These are phyloP conservation scores for Extremus antarcticus DNA, from an alignment of 495 filamentous ascomycete species.

Conservation along the genomic window DNA sequence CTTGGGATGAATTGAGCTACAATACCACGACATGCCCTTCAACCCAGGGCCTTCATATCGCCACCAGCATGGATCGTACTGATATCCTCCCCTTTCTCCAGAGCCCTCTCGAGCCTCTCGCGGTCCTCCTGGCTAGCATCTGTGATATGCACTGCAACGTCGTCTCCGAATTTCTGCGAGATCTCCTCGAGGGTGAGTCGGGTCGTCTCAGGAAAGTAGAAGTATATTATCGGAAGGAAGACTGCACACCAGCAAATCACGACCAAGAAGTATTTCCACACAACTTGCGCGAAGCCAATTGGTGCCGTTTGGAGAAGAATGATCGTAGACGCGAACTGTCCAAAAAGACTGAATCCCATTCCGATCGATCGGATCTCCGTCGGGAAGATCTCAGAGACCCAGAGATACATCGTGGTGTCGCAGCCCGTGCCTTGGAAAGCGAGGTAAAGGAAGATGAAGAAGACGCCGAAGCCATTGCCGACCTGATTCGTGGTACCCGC, in stretches of 20 bases:
- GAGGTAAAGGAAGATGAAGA: conserved; percentile 21
- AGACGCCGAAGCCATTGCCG: conserved; percentile 14
- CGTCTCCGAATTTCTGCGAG: conserved; percentile 9
- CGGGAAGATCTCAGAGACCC: conserved; percentile 19
- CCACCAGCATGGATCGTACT: background rate
- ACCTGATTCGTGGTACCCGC: conserved; percentile 13
- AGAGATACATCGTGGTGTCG: conserved; percentile 19
- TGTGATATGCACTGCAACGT: conserved; percentile 17
- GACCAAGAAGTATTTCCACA: conserved; percentile 14
- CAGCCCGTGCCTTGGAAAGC: conserved; percentile 16
- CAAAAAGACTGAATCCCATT: conserved; percentile 12
- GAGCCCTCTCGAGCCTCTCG: background rate
- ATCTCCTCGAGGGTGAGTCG: conserved; percentile 13
- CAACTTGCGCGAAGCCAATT: conserved; percentile 11
- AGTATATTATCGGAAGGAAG: conserved; percentile 1
- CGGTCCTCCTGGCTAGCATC: conserved; percentile 21
- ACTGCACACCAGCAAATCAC: conserved; percentile 9
- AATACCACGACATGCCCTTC: too few species aligned
- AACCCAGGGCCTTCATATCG: background rate
- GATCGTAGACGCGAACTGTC: conserved; percentile 12
- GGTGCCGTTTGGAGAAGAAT: conserved; percentile 9
- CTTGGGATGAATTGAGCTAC: too few species aligned
- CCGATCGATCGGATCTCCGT: conserved; percentile 16
- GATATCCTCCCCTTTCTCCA: background rate
- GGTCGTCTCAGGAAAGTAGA: conserved; percentile 3